A percentile compares a stretch with the other conserved stretches of the same genome.
phyloP scores from a whole-genome alignment of 495 filamentous ascomycete species.

The Podospora appendiculata region DNA sequence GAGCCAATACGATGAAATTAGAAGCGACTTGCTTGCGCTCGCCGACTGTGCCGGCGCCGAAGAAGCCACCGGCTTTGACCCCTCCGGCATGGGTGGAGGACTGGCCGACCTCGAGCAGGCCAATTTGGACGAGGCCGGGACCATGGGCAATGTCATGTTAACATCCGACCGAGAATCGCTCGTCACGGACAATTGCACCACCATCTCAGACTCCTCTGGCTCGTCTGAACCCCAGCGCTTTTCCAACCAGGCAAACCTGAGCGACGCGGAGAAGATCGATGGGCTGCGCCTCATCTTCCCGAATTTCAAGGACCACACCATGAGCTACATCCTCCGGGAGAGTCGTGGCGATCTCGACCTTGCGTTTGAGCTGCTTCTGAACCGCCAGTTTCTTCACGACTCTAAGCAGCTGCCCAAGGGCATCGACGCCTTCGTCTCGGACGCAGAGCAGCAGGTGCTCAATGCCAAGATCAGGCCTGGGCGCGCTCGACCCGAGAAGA shows the following conservation, averaged over 20 bases:
- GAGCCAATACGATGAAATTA: constrained; percentile 59
- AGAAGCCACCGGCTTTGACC: constrained; percentile 66
- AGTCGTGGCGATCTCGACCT: constrained; percentile 52
- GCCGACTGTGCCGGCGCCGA: constrained; percentile 54
- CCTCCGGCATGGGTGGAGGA: constrained; percentile 54
- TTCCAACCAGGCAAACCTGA: constrained; percentile 37
- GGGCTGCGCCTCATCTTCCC: constrained; percentile 64
- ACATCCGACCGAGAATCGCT: not conserved
- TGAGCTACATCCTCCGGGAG: constrained; percentile 58
- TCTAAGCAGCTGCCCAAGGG: constrained; percentile 55
- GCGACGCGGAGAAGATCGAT: constrained; percentile 47
- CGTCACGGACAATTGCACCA: constrained; percentile 17
- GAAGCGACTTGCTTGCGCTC: constrained; percentile 48
- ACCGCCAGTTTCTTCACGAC: constrained; percentile 62
- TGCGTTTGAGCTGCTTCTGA: constrained; percentile 77
- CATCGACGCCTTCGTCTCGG: constrained; percentile 65
- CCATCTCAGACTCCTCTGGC: constrained; percentile 22
- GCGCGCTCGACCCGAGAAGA: not conserved
- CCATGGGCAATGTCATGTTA: constrained; percentile 8
- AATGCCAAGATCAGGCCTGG: constrained; percentile 39
- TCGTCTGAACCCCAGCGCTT: constrained; percentile 7
- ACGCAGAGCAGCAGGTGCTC: constrained; percentile 25
- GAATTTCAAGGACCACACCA: constrained; percentile 50
- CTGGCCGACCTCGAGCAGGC: constrained; percentile 6
- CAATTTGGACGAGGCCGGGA: constrained; percentile 7